Evolutionary conservation across 208 protist genomes (phyloP).

Genomic region (Entamoeba invadens): DNA sequence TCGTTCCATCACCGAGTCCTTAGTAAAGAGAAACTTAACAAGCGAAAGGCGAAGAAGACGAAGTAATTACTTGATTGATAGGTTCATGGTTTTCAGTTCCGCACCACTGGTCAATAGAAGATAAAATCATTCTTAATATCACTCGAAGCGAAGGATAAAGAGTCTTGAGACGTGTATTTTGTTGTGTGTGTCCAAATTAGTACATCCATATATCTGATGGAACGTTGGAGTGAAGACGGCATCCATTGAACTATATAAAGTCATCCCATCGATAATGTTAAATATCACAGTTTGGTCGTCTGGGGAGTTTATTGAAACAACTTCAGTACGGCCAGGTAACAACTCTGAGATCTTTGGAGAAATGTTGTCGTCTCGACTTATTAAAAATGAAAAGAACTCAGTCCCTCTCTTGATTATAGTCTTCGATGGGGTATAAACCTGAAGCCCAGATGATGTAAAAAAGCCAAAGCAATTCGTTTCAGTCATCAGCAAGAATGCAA

Average conservation of each 20-base stretch:
- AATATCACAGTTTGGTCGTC: background rate
- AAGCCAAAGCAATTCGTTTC: background rate
- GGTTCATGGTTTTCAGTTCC: no score
- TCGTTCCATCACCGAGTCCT: no score
- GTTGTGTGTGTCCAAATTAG: background rate
- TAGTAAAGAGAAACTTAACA: no score
- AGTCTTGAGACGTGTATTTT: background rate
- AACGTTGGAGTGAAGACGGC: background rate
- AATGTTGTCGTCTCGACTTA: background rate
- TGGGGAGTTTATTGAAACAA: background rate
- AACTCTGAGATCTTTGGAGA: background rate
- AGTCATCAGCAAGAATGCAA: background rate
- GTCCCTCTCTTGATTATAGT: background rate
- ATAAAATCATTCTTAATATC: background rate
- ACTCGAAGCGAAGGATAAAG: background rate
- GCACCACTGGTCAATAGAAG: background rate
- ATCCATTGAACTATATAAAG: background rate
- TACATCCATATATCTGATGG: background rate
- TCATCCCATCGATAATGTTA: background rate
- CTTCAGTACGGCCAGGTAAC: background rate
- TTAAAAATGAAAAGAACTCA: slow-evolving; percentile 1
- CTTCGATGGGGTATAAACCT: background rate
- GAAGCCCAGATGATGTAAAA: background rate
- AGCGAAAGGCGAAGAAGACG: no score
- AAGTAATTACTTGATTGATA: no score